Base-by-base conservation (phyloP, 129 eudicot genomes). In the Solidago caesia region DNA sequence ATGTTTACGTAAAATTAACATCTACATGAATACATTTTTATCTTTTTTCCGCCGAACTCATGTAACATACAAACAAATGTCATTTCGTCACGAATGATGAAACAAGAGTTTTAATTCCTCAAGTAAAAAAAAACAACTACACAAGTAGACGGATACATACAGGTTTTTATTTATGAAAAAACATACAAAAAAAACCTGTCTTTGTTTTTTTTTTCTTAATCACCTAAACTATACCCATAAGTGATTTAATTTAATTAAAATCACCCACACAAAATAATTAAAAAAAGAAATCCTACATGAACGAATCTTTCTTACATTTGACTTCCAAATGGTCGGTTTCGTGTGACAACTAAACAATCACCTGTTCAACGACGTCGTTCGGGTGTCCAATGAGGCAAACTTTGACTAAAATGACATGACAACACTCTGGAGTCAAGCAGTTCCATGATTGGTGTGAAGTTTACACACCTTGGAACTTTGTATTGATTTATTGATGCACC, bases 401-500 rank as follows among this genome's bases (percentile, higher is more conserved):
- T 67, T 72, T 87, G 92, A 82, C 98, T 89, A 75, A 92, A 92
- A 83, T 92, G 91, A 3, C 88, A 46, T 60, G 98, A 92, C 71
- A 92, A 71, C 44, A 92, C 96, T 79, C 98, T 83, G 63, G 98
- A 90, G 90, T 92, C 98, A 41, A 92, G 88, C 21, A 92, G 86
- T 66, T 92, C 98, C 96, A 81, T 82, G 25, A 92, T 89, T 4
- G 98, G 98, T 29, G 98, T 87, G 58, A 86, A 90, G 70, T 72
- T 92, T 41, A 92, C 98, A 73, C 98, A 92, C 76, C 98, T 80
- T 8, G 98, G 98, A 46, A 85, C 98, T 74, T 92, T 92, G 70
- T 92, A 92, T 62, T 92, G 98, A 26, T 92, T 92, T 6, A 92
- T 92, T 0, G 98, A 92, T 27, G 98, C 98, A 11, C 98, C 98